Evolutionary conservation across 176 grass and related monocot species (phyloP), one percentile per base, ranked within the genome.

Genomic region (Oryza longistaminata): DNA sequence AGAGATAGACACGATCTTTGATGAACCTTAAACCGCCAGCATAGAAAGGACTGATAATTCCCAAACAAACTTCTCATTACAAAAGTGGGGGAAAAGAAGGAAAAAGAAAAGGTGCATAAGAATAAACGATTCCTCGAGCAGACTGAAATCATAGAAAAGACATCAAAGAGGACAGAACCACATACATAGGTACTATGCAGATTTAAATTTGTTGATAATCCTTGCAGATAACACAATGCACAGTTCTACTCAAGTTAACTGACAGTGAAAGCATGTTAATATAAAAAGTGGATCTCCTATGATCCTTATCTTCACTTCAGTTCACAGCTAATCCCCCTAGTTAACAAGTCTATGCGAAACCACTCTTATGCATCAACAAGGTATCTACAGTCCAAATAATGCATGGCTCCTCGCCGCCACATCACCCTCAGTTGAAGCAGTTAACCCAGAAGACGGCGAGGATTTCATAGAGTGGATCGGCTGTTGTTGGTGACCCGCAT

Each of bases 381-480:
- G 70, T 78, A 77, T 58, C 84, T 86, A 86, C 24, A 86, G 34
- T 49, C 68, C 76, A 48, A 85, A 62, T 53, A 85, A 78, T 62
- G 68, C 35, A 22, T 21, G 5, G 31, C 14, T 43, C 73, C n/a
- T 52, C 42, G 67, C 34, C 43, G 45, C 70, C 15, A 35, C 71
- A 78, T 74, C 61, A 16, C 17, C 70, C 22, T 87, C 78, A 21
- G 70, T 43, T 81, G 78, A 75, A 58, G 53, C 17, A 42, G 35
- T 25, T 34, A 68, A 58, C 65, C 33, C 62, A 68, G 73, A 85
- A 34, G 64, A 48, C 12, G 62, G n/a, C 22, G 19, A 50, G 24
- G 67, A 71, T 71, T 42, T 58, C 25, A 50, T 60, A 5, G 61
- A 42, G 31, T 79, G 77, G 52, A 34, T 15, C 16, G 34, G 22